A percentile compares a stretch with the other conserved stretches of the same genome.
These are phyloP conservation scores for Fonsecaea pedrosoi DNA, from an alignment of 2,329 filamentous ascomycete species.

Conservation along the genomic window DNA sequence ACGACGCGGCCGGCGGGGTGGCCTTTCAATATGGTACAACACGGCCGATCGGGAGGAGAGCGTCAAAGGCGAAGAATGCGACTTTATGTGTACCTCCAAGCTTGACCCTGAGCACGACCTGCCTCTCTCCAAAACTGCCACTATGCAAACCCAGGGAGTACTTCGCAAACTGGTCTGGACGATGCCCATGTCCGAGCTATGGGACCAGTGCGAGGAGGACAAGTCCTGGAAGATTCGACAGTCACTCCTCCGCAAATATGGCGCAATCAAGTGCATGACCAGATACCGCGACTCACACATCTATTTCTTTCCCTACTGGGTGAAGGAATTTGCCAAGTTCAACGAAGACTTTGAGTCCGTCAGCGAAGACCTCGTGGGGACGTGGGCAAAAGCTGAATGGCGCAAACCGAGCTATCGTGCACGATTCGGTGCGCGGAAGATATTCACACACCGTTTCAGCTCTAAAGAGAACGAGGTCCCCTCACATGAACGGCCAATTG, in stretches of 20 bases:
- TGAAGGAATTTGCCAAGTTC: conserved; percentile 78
- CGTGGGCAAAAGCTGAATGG: conserved; percentile 96
- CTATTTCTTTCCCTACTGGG: conserved; percentile 92
- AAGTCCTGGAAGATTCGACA: conserved; percentile 74
- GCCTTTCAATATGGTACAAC: conserved; percentile 88
- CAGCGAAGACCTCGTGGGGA: conserved; percentile 88
- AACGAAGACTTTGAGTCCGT: conserved; percentile 87
- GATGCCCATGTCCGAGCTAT: conserved; percentile 86
- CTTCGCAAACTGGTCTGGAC: conserved; percentile 75
- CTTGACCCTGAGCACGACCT: conserved; percentile 61
- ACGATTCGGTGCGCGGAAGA: conserved; percentile 49
- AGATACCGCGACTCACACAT: conserved; percentile 90
- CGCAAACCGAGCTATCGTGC: conserved; percentile 59
- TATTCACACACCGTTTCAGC: conserved; percentile 55
- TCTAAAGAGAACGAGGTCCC: conserved; percentile 33
- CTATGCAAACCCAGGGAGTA: conserved; percentile 62
- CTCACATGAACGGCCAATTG: conserved; percentile 49
- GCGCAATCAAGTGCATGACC: conserved; percentile 78
- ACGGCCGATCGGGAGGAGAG: conserved; percentile 74
- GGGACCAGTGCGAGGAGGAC: conserved; percentile 76
- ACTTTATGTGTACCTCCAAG: conserved; percentile 82
- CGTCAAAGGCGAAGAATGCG: conserved; percentile 88
- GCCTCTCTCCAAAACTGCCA: conserved; percentile 63
- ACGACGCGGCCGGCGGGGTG: conserved; percentile 71
- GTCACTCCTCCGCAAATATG: conserved; percentile 74